Conservation (phyloP, 2,329 filamentous ascomycete genomes). For the Apiospora hydei region DNA sequence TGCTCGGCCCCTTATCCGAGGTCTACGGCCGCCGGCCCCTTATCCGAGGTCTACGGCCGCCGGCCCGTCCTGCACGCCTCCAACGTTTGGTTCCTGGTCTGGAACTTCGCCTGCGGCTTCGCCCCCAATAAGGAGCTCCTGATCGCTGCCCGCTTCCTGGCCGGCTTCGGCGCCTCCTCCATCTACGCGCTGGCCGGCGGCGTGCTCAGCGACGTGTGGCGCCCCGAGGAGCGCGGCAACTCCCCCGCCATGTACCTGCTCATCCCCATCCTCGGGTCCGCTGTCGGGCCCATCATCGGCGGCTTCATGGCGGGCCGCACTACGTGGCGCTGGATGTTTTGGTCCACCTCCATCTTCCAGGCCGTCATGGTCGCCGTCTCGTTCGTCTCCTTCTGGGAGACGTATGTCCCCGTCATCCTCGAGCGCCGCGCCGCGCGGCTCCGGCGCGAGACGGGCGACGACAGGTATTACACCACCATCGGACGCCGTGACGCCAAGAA, state of each 20-base stretch:
- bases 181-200: slow-evolving; percentile 55
- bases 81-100: slow-evolving; percentile 54
- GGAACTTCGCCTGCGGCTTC: slow-evolving; percentile 64
- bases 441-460: slow-evolving; percentile 42
- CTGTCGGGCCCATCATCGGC: slow-evolving; percentile 49
- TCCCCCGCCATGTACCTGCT: slow-evolving; percentile 48
- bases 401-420: slow-evolving; percentile 47
- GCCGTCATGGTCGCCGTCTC: slow-evolving; percentile 44
- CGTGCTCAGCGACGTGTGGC: slow-evolving; percentile 56
- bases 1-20: slow-evolving; percentile 57
- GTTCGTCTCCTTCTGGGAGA: slow-evolving; percentile 46
- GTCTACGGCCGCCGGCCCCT: slow-evolving; percentile 58
- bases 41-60: slow-evolving; percentile 60
- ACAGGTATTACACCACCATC: slow-evolving; percentile 43
- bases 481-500: slow-evolving; percentile 46
- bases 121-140: slow-evolving; percentile 56
- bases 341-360: slow-evolving; percentile 52
- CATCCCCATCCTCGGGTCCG: slow-evolving; percentile 49
- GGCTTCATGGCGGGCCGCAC: slow-evolving; percentile 47
- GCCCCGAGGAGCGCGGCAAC: slow-evolving; percentile 52
- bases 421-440: slow-evolving; percentile 41
- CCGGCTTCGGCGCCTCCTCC: slow-evolving; percentile 58
- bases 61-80: slow-evolving; percentile 57
- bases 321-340: slow-evolving; percentile 56
- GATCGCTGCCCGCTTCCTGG: slow-evolving; percentile 61